These are phyloP conservation scores for Penicillium sp. DNA, from an alignment of 2,329 filamentous ascomycete species.

Conservation along the genomic window DNA sequence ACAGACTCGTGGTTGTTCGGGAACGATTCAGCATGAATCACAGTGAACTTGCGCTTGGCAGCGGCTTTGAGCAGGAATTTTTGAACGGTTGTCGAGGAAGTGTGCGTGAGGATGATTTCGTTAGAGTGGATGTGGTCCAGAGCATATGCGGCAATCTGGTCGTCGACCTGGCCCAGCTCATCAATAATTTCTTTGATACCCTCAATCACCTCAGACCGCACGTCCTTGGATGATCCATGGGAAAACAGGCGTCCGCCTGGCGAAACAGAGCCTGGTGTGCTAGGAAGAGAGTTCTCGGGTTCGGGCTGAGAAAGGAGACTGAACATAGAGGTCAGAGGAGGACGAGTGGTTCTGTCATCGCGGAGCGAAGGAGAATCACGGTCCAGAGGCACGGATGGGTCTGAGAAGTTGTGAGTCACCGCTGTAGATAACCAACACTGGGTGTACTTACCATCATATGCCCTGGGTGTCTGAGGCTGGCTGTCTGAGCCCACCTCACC, in stretches of 20 bases:
- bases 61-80: constrained; percentile 87
- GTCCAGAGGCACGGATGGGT: constrained; percentile 31
- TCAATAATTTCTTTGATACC: constrained; percentile 96
- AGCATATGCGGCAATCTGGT: constrained; percentile 85
- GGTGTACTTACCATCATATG: constrained; percentile 35
- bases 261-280: constrained; percentile 38
- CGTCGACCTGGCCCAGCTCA: constrained; percentile 88
- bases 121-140: constrained; percentile 92
- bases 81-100: constrained; percentile 82
- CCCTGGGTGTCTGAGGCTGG: constrained; percentile 46
- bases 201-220: constrained; percentile 88
- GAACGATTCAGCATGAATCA: constrained; percentile 76
- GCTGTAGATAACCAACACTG: not conserved
- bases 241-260: constrained; percentile 36
- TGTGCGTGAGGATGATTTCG: constrained; percentile 88
- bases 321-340: constrained; percentile 77
- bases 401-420: constrained; percentile 22
- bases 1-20: constrained; percentile 69
- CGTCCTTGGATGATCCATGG: constrained; percentile 56
- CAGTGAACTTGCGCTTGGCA: constrained; percentile 85
- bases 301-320: constrained; percentile 75
- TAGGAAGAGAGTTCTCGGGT: constrained; percentile 45
- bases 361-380: constrained; percentile 30
- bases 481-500: constrained; percentile 64
- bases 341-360: constrained; percentile 50